A percentile compares a stretch with the other conserved stretches of the same genome.
Conservation (phyloP, 768 basidiomycete genomes). For the Calvatia gigantea region DNA sequence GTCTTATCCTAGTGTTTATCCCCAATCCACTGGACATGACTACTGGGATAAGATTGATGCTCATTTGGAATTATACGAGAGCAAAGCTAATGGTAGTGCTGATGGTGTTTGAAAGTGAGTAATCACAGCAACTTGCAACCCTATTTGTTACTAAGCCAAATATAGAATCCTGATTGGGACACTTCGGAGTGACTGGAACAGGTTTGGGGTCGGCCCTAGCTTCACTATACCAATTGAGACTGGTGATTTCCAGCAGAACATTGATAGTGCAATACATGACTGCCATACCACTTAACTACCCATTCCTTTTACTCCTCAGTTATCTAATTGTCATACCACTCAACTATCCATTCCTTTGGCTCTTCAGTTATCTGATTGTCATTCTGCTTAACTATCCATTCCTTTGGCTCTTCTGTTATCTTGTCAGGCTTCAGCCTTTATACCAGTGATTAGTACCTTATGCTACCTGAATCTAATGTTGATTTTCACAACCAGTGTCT, state of each 20-base stretch:
- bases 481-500: too few species aligned
- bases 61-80: neutral
- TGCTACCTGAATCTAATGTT: too few species aligned
- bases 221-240: neutral
- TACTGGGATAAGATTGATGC: neutral
- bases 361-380: too few species aligned
- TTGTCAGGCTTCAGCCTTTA: too few species aligned
- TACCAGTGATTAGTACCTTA: too few species aligned
- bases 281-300: neutral
- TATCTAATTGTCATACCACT: too few species aligned
- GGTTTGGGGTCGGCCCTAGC: neutral
- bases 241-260: neutral
- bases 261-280: too few species aligned
- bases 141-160: neutral
- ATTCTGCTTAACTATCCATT: too few species aligned
- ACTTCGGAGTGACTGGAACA: neutral
- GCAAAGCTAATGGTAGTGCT: neutral
- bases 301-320: neutral
- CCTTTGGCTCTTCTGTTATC: too few species aligned
- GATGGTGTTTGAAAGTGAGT: neutral
- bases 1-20: neutral
- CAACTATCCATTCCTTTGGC: too few species aligned
- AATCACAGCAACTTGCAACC: neutral
- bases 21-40: neutral
- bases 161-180: neutral